Evolutionary conservation across 805 yeast genomes (phyloP), one percentile per base, ranked within the genome.

Genomic region (Clavispora carvajalis): DNA sequence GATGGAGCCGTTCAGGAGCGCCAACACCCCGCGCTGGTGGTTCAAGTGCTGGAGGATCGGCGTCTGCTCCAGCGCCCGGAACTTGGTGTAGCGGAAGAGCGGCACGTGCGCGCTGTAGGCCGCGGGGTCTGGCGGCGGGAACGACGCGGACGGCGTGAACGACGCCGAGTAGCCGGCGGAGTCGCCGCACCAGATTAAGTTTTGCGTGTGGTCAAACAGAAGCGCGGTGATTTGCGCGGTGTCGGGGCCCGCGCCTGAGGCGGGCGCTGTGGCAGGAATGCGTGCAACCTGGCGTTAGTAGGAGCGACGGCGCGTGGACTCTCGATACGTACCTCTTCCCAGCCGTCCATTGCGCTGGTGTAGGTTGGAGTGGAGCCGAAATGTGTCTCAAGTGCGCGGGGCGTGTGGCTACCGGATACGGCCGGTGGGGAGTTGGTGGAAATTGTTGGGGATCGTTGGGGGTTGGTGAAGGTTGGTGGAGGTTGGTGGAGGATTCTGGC

Each of bases 141-240:
- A n/a, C n/a, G n/a, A n/a, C n/a, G n/a, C n/a, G n/a, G n/a, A n/a
- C 19, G 64, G 57, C 3, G 66, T 51, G 44, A 54, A 63, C n/a
- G 69, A 63, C 9, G 60, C 48, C 5, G 69, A 51, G 47, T 53
- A 57, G 4, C 90, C 85, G 28, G 67, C 71, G 1, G 77, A 59
- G 56, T 86, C 93, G 13, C 95, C 95, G 1, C 82, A 71, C 98
- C 98, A 91, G 2, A 90, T 57, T 34, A 93, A 65, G 51, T 90
- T 93, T 44, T 80, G 76, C n/a, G 73, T 63, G 26, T 72, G 73
- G 62, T 90, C 96, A 58, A 89, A 89, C 38, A 45, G 46, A 12
- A 67, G 44, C 7, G 69, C 36, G 10, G 68, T 44, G 33, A 67
- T 52, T 11, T 45, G 52, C 7, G 48, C 26, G 17, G 13, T n/a